Evolutionary conservation across 2,329 filamentous ascomycete genomes (phyloP), one percentile per base, ranked within the genome.

Genomic region (Aspergillus bombycis): DNA sequence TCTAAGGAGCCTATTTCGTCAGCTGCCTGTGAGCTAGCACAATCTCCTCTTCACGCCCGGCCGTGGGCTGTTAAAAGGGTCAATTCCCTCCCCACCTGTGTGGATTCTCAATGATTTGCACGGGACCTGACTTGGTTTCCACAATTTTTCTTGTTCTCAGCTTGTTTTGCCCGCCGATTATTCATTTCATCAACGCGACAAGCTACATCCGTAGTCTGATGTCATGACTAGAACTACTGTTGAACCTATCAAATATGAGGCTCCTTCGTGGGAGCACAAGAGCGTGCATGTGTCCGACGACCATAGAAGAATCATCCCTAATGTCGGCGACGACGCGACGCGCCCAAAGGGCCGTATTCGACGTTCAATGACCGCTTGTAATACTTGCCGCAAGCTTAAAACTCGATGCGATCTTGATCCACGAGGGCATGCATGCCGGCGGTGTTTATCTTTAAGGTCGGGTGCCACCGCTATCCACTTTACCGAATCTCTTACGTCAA

Each of bases 331-430:
- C 28, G 72, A 75, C 30, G 41, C 59, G 58, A 50, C 60, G 12
- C 71, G 74, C 26, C 74, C 74, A 12, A 71, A 74, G 59, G 72
- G 72, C 26, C 74, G 74, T 16, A 76, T 77, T 41, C 73, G 74
- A 50, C 74, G 75, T 32, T 76, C 75, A 11, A 76, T 77, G 74
- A 77, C 74, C 21, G 75, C 75, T 9, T 77, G 75, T 67, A 73
- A 77, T 67, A 77, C 75, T 23, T 77, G 75, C 60, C 74, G 75
- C 62, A 77, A 77, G 69, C 70, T 77, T 57, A 77, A 77, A 64
- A 77, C 75, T 34, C 70, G 75, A n/a, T 77, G 75, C 54, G 75
- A 77, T 60, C 58, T 76, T 38, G 74, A 76, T 65, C 74, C 74
- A 9, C 73, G 74, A 14, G 73, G 73, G 23, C 74, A 76, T 70